Evolutionary conservation across 1,284 basidiomycete genomes (phyloP), one percentile per base, ranked within the genome.

Genomic region (Golubevia pallescens): DNA sequence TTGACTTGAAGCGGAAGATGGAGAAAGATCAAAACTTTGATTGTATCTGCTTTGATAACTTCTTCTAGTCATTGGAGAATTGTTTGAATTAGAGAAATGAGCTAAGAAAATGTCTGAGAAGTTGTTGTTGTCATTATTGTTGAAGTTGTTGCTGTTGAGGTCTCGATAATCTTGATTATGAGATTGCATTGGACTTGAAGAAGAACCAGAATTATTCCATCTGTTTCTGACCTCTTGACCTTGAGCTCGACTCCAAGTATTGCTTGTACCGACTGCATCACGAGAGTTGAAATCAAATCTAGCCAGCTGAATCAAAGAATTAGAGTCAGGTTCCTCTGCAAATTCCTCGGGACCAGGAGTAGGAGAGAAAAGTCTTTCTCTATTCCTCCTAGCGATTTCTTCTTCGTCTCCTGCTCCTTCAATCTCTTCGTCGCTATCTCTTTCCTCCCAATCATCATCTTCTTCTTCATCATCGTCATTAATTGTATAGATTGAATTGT

Each of bases 391-490:
- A 5, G 2, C 21, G 1, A 20, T 38, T 2, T 66, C 61, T 3
- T 62, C 56, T 19, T 21, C 62, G n/a, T 24, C 8, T 28, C 54
- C 62, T 6, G 6, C 62, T 13, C 57, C 55, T 14, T 3, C 23
- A 38, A 67, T 57, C 24, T 65, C 55, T 23, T 66, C 66, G 48
- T 68, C 69, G 13, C 60, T 63, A 28, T 69, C 72, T 1, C 65
- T 67, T 3, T 64, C 55, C 20, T 71, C 65, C 32, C 60, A 60
- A 19, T 68, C 72, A 0, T 10, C 61, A 4, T 56, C 32, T 6
- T 32, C 42, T 20, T 24, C 34, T 5, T 20, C 19, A 23, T 51
- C 48, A 48, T 56, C 62, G 23, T 54, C 58, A 19, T 48, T 48
- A 16, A 48, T 48, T 28, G 28, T 28, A 28, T 28, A 28, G 28